These are phyloP conservation scores for Suillus fuscotomentosus DNA, from an alignment of 768 basidiomycete species.

Conservation along the genomic window DNA sequence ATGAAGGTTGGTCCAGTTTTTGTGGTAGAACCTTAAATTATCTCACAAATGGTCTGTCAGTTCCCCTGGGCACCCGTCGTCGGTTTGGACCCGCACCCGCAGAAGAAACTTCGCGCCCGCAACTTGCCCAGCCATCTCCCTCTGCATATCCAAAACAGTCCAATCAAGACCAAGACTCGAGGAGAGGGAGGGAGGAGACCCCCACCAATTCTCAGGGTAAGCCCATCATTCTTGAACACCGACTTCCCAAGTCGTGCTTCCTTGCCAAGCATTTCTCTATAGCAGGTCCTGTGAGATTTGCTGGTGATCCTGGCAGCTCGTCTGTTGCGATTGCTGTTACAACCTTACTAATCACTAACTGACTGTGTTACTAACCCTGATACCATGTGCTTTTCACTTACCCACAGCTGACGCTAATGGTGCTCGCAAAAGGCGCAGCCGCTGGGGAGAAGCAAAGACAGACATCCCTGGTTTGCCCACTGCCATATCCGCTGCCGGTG, in stretches of 20 bases:
- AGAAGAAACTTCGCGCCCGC: conserved; percentile 80
- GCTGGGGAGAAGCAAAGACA: conserved; percentile 94
- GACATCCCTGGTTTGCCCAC: conserved; percentile 93
- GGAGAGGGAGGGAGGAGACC: conserved; percentile 68
- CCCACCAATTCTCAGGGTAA: conserved; percentile 76
- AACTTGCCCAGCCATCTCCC: conserved; percentile 84
- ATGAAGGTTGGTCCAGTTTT: conserved; percentile 67
- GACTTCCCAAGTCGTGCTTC: conserved; percentile 36
- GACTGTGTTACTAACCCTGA: conserved; percentile 54
- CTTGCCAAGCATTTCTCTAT: conserved; percentile 22
- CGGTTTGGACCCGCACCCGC: conserved; percentile 87
- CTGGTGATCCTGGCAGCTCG: not conserved
- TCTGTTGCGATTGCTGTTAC: conserved; percentile 17
- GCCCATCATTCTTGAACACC: conserved; percentile 40
- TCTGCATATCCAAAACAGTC: conserved; percentile 77
- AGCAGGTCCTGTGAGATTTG: conserved; percentile 5
- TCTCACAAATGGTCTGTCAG: conserved; percentile 34
- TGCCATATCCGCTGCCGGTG: conserved; percentile 89
- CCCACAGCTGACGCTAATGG: conserved; percentile 75
- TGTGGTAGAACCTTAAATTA: conserved; percentile 5
- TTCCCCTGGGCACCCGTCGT: conserved; percentile 83
- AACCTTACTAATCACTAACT: conserved; percentile 37
- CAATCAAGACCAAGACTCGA: conserved; percentile 55
- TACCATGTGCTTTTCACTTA: conserved; percentile 40
- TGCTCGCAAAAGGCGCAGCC: conserved; percentile 92